Evolutionary conservation across 2,329 filamentous ascomycete species (phyloP), one percentile per base, ranked within the genome.

Genomic region (Arachnomyces sp.): DNA sequence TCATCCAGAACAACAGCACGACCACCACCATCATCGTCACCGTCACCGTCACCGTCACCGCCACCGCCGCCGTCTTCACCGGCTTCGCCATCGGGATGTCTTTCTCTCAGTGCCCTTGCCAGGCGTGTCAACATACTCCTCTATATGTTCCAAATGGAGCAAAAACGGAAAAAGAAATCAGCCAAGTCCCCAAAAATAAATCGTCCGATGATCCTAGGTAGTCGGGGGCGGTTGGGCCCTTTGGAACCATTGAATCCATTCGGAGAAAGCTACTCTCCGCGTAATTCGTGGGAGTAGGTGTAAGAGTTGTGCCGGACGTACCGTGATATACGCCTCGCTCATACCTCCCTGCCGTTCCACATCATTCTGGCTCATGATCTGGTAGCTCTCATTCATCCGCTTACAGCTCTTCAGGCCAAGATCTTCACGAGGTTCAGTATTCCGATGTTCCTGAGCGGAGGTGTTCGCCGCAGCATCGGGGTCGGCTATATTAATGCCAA

Each of bases 361-460:
- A 49, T 81, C 76, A 51, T 82, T 82, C 50, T 76, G 68, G 45
- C 69, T 73, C 40, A 71, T 76, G 50, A 82, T 82, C 43, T 72
- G 68, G 42, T 81, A 78, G 38, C 69, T 71, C 38, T 77, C 65
- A 29, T 79, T 70, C 63, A 82, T 72, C 7, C 76, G 67, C 49
- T 74, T 76, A 30, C 75, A 63, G 48, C 74, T 79, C 17, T 62
- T 56, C 9, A 81, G 66, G 2, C 76, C 75, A 13, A 56, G 54
- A n/a, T 55, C 48, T 8, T 37, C 42, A 20, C 32, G 34, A 12
- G 28, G 45, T 47, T 12, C 39, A 53, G 38, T 44, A 55, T 28
- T 43, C 46, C 17, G 14, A 15, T 38, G 51, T 36, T 43, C 55
- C 31, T 44, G 48, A 25, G 52, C 53, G 37, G 58, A 48, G 25